Base-by-base conservation (phyloP, 2,329 filamentous ascomycete species). In the Coniochaeta ligniaria region DNA sequence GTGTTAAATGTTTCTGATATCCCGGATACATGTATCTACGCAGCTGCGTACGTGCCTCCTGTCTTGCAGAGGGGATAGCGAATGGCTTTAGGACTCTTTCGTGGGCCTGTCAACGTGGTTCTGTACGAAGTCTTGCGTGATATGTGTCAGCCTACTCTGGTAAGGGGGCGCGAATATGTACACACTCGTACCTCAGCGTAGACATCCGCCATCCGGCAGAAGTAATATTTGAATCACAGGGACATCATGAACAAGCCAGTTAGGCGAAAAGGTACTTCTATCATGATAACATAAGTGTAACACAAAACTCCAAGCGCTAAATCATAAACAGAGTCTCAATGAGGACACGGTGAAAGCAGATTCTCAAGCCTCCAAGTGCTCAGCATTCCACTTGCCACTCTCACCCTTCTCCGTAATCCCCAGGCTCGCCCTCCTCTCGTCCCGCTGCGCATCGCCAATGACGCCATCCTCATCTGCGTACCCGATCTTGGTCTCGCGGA, bases 401-500 rank as follows among this genome's bases (percentile, higher is more conserved):
- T 26, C 43, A 12, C n/a, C 47, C 47, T 52, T 52, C 47, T 52
- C 47, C 11, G 24, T 12, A 52, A 31, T 14, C 22, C 45, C 45
- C 5, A 50, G 22, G 22, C 45, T 50, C 45, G 20, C 45, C 45
- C 45, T 24, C 45, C 45, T 50, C 45, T 50, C 45, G 9, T 50
- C 45, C 45, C 24, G 20, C 45, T 26, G 6, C 45, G 47, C 47
- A 31, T 57, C 54, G 33, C 54, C 54, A 17, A 57, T 38, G 4
- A 57, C 47, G 31, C 54, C 54, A 14, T 26, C 4, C 58, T 64
- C 63, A 17, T 62, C 62, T 33, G 55, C 22, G 38, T 65, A 65
- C 9, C 62, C 63, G 33, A 65, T 64, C 62, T 61, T 62, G 1
- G 86, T 82, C 59, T 80, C 75, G 43, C 79, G 76, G 69, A 91